Evolutionary conservation across 2,329 filamentous ascomycete species (phyloP), one percentile per base, ranked within the genome.

Genomic region (Fusarium citri): DNA sequence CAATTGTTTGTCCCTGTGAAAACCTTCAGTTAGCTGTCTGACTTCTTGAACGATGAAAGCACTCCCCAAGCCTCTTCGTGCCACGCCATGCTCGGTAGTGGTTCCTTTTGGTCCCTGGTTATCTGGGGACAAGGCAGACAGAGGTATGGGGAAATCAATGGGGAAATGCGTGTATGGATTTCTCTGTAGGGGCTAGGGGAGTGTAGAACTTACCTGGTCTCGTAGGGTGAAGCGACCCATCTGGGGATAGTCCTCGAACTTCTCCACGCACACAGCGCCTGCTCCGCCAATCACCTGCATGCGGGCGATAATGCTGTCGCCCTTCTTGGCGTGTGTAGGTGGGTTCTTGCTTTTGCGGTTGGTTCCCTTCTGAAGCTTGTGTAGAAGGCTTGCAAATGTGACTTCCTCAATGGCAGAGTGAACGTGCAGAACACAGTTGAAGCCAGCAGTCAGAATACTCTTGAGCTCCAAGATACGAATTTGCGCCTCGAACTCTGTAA

Each of bases 391-490:
- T 1, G 90, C 88, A 77, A 99, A 97, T 1, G 95, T 98, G 61
- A 99, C 94, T 81, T 99, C 96, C 84, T 99, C 96, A 66, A 98
- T 97, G 23, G 96, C 96, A 7, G 95, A 94, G 82, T 99, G 96
- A 23, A 99, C 93, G 83, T 99, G 96, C 73, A 99, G 85, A 42
- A 99, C 97, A 78, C 96, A 99, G 84, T 98, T 98, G 85, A 97
- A 99, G 55, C 96, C 96, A 22, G 95, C 94, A 11, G 92, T 93
- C 41, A 99, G 86, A 77, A 99, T 99, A 76, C 86, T 94, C 88
- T 97, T 98, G 70, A 99, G 86, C 72, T 99, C 96, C 54, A 99
- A 85, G 70, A 99, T 94, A 64, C 94, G 91, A 77, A 99, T 97
- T 83, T 99, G 97, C 5, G 96, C 97, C 83, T 99, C 97, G 74